phyloP scores from a whole-genome alignment of 345 rosid species.

The Isatis tinctoria region DNA sequence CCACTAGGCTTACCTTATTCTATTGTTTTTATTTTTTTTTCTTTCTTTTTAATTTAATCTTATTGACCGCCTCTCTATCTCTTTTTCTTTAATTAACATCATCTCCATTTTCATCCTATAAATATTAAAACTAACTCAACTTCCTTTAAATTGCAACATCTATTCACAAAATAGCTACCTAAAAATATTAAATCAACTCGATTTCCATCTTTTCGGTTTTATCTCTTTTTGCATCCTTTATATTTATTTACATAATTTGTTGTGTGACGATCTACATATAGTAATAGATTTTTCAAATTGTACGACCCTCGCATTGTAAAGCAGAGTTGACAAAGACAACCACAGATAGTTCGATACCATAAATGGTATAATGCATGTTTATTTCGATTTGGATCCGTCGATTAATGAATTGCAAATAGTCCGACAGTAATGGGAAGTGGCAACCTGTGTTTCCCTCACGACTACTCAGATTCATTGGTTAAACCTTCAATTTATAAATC shows the following conservation, averaged over 20 bases:
- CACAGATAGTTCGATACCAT: background rate
- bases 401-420: background rate
- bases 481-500: background rate
- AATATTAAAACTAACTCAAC: background rate
- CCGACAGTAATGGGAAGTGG: conserved; percentile 21
- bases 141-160: background rate
- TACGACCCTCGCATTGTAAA: background rate
- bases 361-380: conserved; percentile 22
- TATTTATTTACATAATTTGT: background rate
- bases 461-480: conserved; percentile 10
- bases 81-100: background rate
- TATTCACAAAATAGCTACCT: background rate
- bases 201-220: background rate
- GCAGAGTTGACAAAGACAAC: conserved; percentile 7
- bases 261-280: background rate
- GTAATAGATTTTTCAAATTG: background rate
- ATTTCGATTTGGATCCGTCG: background rate
- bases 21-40: background rate
- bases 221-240: background rate
- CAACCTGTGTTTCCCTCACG: conserved; percentile 25
- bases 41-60: background rate
- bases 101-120: no score
- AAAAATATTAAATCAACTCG: background rate
- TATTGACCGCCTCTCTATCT: conserved; percentile 20
- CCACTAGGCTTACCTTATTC: conserved; percentile 29